Conservation (phyloP, 192 early-diverging fungal genomes). For the Podila verticillata region DNA sequence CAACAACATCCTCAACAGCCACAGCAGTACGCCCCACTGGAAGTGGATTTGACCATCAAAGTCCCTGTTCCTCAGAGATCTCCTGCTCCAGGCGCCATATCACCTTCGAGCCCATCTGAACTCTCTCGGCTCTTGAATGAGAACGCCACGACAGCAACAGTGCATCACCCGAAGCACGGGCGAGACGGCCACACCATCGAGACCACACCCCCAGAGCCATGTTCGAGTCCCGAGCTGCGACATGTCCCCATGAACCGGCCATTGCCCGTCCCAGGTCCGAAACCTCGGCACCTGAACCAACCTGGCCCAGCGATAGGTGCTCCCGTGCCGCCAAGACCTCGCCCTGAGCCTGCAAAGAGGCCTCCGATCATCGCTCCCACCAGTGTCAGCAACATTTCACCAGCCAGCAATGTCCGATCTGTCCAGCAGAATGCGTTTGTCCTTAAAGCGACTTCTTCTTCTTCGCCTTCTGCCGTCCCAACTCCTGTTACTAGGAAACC, state of each 20-base stretch:
- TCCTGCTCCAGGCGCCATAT: not conserved
- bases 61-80: constrained; percentile 5
- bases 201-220: constrained; percentile 1
- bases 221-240: constrained; percentile 13
- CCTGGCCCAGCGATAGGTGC: not conserved
- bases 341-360: constrained; percentile 1
- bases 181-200: constrained; percentile 11
- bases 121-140: constrained; percentile 17
- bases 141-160: not conserved
- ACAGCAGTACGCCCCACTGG: not conserved
- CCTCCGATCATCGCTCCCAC: not conserved
- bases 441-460: constrained; percentile 16
- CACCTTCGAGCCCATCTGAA: constrained; percentile 11
- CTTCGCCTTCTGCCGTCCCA: not conserved
- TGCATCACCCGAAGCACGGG: constrained; percentile 10
- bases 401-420: not conserved
- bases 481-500: not conserved
- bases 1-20: not conserved
- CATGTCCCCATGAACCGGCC: constrained; percentile 41
- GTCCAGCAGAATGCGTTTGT: constrained; percentile 27
- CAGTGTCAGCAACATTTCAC: not conserved
- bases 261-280: constrained; percentile 32
- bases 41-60: constrained; percentile 19
- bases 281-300: constrained; percentile 28
- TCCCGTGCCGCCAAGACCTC: not conserved